Percentiles rank a stretch among this genome's conserved stretches.
These are phyloP conservation scores for Podospora appendiculata DNA, from an alignment of 495 filamentous ascomycete species.

Conservation along the genomic window DNA sequence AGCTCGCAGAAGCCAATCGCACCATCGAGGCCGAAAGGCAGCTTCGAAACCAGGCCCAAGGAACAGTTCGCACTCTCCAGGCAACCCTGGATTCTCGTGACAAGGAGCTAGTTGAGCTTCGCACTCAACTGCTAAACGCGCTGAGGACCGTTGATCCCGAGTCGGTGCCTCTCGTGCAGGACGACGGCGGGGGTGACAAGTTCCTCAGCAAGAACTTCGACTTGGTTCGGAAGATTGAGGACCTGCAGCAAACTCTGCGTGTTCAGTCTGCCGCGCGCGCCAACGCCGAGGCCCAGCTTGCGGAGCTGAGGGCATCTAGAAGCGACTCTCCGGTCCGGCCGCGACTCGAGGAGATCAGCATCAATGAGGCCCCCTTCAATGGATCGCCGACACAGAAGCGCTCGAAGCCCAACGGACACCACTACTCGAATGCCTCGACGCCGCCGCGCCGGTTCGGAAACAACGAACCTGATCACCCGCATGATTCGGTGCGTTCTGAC, in stretches of 20 bases:
- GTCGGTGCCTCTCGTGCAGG: constrained; percentile 30
- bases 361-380: constrained; percentile 69
- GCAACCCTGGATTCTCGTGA: constrained; percentile 66
- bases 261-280: constrained; percentile 76
- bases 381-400: constrained; percentile 72
- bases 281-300: constrained; percentile 76
- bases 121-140: constrained; percentile 68
- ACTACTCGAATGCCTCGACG: constrained; percentile 66
- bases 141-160: constrained; percentile 85
- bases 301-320: constrained; percentile 69
- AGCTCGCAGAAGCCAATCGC: constrained; percentile 82
- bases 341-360: constrained; percentile 75
- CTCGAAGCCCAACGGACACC: constrained; percentile 63
- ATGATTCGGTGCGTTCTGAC: constrained; percentile 81
- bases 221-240: constrained; percentile 80
- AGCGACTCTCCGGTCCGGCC: constrained; percentile 65
- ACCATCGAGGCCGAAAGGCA: constrained; percentile 88
- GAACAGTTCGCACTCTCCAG: constrained; percentile 76
- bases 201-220: constrained; percentile 58
- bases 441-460: constrained; percentile 65
- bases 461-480: constrained; percentile 48
- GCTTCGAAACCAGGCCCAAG: constrained; percentile 75
- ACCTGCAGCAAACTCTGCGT: constrained; percentile 76
- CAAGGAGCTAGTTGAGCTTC: constrained; percentile 70
- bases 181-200: constrained; percentile 42